Evolutionary conservation across 495 filamentous ascomycete species (phyloP).

Genomic region (Talaromyces proteolyticus): DNA sequence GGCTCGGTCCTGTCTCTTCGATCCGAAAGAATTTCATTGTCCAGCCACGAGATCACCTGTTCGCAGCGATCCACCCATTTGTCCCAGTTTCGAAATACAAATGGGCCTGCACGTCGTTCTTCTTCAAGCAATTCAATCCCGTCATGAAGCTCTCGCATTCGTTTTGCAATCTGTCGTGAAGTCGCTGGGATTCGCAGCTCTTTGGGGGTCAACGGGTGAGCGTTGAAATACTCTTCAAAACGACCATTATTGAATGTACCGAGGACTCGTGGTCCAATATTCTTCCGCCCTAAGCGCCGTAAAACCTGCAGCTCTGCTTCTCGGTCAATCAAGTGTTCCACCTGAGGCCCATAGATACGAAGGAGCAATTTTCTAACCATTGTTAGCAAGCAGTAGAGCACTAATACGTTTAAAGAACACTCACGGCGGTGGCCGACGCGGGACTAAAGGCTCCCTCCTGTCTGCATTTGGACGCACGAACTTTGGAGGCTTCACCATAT

Average conservation of each 20-base stretch:
- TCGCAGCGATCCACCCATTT: conserved; percentile 83
- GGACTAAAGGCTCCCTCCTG: conserved; percentile 24
- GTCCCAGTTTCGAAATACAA: conserved; percentile 90
- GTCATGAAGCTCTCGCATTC: conserved; percentile 93
- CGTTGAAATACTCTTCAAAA: conserved; percentile 90
- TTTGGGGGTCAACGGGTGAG: conserved; percentile 65
- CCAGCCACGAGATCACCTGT: conserved; percentile 70
- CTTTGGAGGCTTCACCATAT: conserved; percentile 80
- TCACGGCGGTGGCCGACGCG: conserved; percentile 50
- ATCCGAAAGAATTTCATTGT: conserved; percentile 54
- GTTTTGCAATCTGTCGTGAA: conserved; percentile 92
- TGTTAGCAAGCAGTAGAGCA: background rate
- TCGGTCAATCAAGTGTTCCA: conserved; percentile 91
- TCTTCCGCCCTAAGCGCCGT: conserved; percentile 78
- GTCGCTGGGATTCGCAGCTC: conserved; percentile 79
- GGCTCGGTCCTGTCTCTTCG: conserved; percentile 33
- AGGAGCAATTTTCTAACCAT: conserved; percentile 69
- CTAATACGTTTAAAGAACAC: conserved; percentile 6
- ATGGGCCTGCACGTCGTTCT: conserved; percentile 72
- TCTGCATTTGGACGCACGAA: conserved; percentile 38
- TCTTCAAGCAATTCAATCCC: conserved; percentile 78
- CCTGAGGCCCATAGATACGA: conserved; percentile 92
- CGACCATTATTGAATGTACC: conserved; percentile 95
- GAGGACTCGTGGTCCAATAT: conserved; percentile 87
- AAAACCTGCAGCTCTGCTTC: conserved; percentile 86